These are phyloP conservation scores for Podila minutissima DNA, from an alignment of 192 early-diverging fungal species.

Conservation along the genomic window DNA sequence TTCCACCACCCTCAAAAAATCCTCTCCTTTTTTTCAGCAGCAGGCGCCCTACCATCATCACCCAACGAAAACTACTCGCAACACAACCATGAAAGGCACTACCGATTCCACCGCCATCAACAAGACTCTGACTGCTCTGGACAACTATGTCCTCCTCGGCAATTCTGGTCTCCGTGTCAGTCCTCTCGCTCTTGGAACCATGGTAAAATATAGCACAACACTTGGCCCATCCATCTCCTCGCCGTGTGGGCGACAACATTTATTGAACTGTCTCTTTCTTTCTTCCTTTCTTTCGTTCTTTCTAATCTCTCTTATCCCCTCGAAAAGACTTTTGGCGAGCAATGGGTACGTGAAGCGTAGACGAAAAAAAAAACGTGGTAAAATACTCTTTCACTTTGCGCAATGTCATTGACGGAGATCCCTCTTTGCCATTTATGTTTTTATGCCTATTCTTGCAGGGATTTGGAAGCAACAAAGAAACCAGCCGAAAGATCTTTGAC, in stretches of 20 bases:
- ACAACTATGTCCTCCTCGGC: slow-evolving; percentile 48
- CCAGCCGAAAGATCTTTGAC: slow-evolving; percentile 57
- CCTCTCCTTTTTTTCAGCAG: not conserved
- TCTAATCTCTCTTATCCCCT: not conserved
- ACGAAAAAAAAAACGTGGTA: too few species aligned
- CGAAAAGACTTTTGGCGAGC: slow-evolving; percentile 48
- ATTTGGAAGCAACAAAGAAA: slow-evolving; percentile 55
- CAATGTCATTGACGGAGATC: not conserved
- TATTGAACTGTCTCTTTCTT: not conserved
- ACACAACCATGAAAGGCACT: slow-evolving; percentile 27
- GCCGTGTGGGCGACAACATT: not conserved
- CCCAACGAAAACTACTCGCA: not conserved
- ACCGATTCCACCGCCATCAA: slow-evolving; percentile 19
- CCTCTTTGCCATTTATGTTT: too few species aligned
- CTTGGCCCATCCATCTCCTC: not conserved
- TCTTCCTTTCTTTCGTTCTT: not conserved
- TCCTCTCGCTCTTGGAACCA: slow-evolving; percentile 47
- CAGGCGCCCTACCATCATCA: not conserved
- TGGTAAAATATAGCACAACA: slow-evolving; percentile 18
- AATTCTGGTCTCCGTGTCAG: slow-evolving; percentile 51
- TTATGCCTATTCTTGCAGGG: slow-evolving; percentile 33
- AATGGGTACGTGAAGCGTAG: slow-evolving; percentile 23
- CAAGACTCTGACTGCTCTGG: slow-evolving; percentile 39
- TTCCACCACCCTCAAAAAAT: not conserved
- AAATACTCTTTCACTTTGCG: not conserved